These are phyloP conservation scores for Neurospora sp. DNA, from an alignment of 495 filamentous ascomycete genomes.

Conservation along the genomic window DNA sequence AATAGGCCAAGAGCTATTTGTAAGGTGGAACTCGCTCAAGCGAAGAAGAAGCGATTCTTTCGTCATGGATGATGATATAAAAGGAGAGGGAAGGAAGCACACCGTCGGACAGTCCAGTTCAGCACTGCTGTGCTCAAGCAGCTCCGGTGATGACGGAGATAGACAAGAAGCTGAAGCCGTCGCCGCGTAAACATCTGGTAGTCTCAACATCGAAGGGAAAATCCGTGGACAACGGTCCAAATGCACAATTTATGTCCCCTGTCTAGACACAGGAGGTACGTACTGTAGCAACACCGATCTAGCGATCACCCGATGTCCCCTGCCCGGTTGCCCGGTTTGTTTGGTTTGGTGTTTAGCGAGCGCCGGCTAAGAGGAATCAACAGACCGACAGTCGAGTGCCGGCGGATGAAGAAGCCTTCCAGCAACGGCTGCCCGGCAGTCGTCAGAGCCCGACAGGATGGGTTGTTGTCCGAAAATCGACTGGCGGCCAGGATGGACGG, in stretches of 20 bases:
- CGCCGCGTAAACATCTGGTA: neutral
- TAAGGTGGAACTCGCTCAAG: neutral
- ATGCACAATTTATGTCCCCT: neutral
- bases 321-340: neutral
- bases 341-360: neutral
- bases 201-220: neutral
- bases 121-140: neutral
- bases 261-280: neutral
- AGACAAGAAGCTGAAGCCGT: neutral
- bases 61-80: neutral
- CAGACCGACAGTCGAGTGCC: neutral
- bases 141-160: neutral
- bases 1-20: neutral
- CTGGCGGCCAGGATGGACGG: neutral
- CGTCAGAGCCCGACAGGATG: neutral
- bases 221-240: neutral
- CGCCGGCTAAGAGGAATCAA: neutral
- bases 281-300: neutral
- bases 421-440: neutral
- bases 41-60: neutral
- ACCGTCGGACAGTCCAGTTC: neutral
- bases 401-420: neutral
- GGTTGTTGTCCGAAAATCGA: neutral
- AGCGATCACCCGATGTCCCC: neutral
- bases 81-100: neutral